Percentiles rank a stretch among this genome's conserved stretches.
Evolutionary conservation across 495 filamentous ascomycete genomes (phyloP).

Genomic region (Penicillium subrubescens): DNA sequence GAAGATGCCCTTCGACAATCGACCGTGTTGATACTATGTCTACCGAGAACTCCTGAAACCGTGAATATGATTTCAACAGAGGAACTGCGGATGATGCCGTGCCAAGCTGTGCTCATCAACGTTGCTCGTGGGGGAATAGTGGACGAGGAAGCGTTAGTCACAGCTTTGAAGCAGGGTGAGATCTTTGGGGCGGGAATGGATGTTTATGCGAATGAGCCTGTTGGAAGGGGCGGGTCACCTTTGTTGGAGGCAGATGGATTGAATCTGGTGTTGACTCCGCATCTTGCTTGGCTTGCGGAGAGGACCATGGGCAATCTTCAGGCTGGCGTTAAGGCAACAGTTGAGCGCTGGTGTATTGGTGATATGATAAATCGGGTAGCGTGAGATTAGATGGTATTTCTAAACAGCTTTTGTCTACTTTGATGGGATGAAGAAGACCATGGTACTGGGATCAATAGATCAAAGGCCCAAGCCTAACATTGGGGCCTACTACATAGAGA

Average conservation of each 20-base stretch:
- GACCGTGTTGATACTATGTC: neutral
- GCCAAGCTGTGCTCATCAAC: conserved; percentile 54
- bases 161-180: neutral
- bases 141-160: conserved; percentile 38
- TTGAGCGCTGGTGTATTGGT: conserved; percentile 21
- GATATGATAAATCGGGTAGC: neutral
- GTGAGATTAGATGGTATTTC: neutral
- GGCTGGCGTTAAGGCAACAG: neutral
- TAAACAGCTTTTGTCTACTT: neutral
- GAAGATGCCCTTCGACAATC: neutral
- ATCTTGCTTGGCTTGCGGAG: neutral
- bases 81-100: conserved; percentile 53
- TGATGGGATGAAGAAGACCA: neutral
- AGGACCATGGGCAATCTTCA: neutral
- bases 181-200: neutral
- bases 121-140: conserved; percentile 60
- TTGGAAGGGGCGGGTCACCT: neutral
- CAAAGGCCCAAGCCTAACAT: neutral
- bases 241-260: neutral
- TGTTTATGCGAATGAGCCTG: neutral
- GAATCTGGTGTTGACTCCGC: neutral
- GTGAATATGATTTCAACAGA: conserved; percentile 44
- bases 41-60: conserved; percentile 30
- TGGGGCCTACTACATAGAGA: neutral
- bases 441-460: neutral